Evolutionary conservation across 106 monocot genomes (phyloP).

Genomic region (Apostasia shenzhenica): DNA sequence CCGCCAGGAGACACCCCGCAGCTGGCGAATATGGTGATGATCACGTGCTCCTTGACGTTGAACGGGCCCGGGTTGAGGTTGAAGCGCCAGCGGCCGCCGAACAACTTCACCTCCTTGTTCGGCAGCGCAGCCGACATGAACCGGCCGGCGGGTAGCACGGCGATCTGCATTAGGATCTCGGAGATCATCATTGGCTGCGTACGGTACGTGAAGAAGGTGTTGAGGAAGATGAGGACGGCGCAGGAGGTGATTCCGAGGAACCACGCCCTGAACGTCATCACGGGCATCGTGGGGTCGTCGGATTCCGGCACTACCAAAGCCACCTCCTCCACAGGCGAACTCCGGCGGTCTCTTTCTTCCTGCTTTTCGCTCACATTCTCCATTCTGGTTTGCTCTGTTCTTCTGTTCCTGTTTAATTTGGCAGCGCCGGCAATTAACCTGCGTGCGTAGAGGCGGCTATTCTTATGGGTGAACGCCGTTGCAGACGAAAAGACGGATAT

Average conservation of each 20-base stretch:
- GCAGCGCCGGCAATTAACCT: not conserved
- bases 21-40: slow-evolving; percentile 66
- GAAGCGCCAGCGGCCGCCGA: slow-evolving; percentile 23
- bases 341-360: not conserved
- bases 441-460: not conserved
- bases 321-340: slow-evolving; percentile 53
- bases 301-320: slow-evolving; percentile 64
- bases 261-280: slow-evolving; percentile 70
- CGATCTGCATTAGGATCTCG: slow-evolving; percentile 57
- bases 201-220: slow-evolving; percentile 74
- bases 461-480: not conserved
- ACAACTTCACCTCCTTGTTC: slow-evolving; percentile 22
- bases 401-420: not conserved
- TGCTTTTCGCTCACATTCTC: not conserved
- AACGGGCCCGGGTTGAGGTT: slow-evolving; percentile 71
- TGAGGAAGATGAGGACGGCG: slow-evolving; percentile 48
- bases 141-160: slow-evolving; percentile 46
- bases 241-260: slow-evolving; percentile 41
- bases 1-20: slow-evolving; percentile 50
- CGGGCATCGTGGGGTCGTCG: slow-evolving; percentile 58
- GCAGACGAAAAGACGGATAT: not conserved
- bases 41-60: slow-evolving; percentile 78
- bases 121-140: slow-evolving; percentile 62
- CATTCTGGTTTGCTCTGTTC: not conserved
- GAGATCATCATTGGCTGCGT: slow-evolving; percentile 62